Base-by-base conservation (phyloP, 2,329 filamentous ascomycete species). In the Curvularia sp. region DNA sequence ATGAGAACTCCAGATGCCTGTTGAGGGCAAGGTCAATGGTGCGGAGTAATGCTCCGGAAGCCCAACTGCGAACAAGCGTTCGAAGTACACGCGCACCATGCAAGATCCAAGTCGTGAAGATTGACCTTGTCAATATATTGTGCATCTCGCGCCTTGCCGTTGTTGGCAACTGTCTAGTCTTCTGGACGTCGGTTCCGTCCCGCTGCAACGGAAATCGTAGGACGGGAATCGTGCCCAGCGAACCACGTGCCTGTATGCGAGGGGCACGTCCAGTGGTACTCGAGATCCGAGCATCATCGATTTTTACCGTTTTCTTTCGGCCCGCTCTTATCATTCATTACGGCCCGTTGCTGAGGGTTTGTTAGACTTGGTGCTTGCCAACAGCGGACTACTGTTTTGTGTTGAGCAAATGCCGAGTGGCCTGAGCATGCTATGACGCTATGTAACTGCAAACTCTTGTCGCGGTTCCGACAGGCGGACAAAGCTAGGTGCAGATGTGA, bases 281-380 rank as follows among this genome's bases (percentile, higher is more conserved):
- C 33, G 8, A 51, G 28, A 55, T 58, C 41, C 47, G 49, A 42
- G 46, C 56, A 58, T 58, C 56, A 58, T 58, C 56, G 52, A 58
- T 55, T 42, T 50, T 47, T 50, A 42, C 52, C 56, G 52, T 55
- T 47, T 22, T 28, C 22, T 24, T 33, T 55, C 52, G 56, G 56
- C 46, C 56, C 56, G 56, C 46, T 24, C 41, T 12, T 55, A 31
- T 51, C 41, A 55, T 22, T 20, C 33, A 22, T 20, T n/a, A 33
- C 47, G 52, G 56, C 31, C 56, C 56, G 47, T 51, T 48, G 28
- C 44, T 20, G 24, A 39, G n/a, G 33, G n/a, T 8, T 26, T 33
- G 49, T 51, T 24, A 49, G 39, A 50, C 33, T 38, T 39, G 13
- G 10, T 18, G 22, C 15, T 24, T n/a, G 26, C 26, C 38, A 24